Evolutionary conservation across 2,329 filamentous ascomycete species (phyloP).

Genomic region (Proliferodiscus dingleyae): DNA sequence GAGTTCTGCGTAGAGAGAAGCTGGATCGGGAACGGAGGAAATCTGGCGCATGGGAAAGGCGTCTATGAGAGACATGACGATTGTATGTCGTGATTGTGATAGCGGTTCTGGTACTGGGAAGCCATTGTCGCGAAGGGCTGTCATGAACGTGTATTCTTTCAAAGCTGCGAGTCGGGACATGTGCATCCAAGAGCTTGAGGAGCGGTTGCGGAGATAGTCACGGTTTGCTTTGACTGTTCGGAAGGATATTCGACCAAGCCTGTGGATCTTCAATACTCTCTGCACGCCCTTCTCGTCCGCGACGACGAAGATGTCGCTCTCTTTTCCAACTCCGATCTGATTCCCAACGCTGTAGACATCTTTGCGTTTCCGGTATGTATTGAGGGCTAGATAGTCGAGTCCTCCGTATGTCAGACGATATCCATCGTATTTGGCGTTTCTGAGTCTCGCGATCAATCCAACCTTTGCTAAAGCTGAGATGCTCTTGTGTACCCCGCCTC

Average conservation of each 20-base stretch:
- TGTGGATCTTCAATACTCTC: slow-evolving; percentile 89
- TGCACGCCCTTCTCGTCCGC: slow-evolving; percentile 74
- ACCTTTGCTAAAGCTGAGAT: slow-evolving; percentile 91
- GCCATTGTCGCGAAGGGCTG: slow-evolving; percentile 72
- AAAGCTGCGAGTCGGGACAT: slow-evolving; percentile 87
- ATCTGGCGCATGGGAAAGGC: slow-evolving; percentile 90
- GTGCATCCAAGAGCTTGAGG: slow-evolving; percentile 93
- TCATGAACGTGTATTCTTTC: slow-evolving; percentile 95
- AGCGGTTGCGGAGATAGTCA: slow-evolving; percentile 83
- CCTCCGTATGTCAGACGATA: slow-evolving; percentile 96
- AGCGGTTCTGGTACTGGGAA: slow-evolving; percentile 88
- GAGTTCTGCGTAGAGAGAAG: slow-evolving; percentile 82
- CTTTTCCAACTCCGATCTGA: slow-evolving; percentile 93
- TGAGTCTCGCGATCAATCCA: slow-evolving; percentile 84
- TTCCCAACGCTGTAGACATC: slow-evolving; percentile 88
- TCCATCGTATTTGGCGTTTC: slow-evolving; percentile 95
- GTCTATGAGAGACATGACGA: slow-evolving; percentile 92
- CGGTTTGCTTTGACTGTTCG: slow-evolving; percentile 92
- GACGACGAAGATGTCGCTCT: slow-evolving; percentile 94
- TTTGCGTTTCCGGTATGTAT: slow-evolving; percentile 76
- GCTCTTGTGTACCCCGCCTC: slow-evolving; percentile 76
- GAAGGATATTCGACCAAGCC: slow-evolving; percentile 92
- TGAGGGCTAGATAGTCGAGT: slow-evolving; percentile 93
- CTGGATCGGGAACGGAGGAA: slow-evolving; percentile 74
- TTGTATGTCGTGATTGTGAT: slow-evolving; percentile 86